phyloP scores from a whole-genome alignment of 345 rosid genomes.

The Combretum micranthum region DNA sequence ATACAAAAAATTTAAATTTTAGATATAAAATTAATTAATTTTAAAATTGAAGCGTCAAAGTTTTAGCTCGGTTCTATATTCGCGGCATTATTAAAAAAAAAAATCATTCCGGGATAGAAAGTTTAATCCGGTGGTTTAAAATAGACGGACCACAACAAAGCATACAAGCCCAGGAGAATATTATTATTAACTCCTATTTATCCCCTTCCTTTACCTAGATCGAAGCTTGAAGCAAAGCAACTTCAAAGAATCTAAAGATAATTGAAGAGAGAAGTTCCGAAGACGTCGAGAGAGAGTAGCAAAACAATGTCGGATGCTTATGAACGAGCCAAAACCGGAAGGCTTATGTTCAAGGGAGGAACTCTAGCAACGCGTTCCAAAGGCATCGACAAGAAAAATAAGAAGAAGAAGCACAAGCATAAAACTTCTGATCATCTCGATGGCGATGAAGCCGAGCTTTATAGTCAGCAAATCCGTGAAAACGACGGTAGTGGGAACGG shows the following conservation, averaged over 20 bases:
- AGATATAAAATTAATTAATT: no score
- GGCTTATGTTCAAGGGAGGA: constrained; percentile 77
- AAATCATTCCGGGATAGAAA: no score
- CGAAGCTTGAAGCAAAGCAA: not conserved
- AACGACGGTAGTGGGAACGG: constrained; percentile 7
- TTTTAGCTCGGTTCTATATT: no score
- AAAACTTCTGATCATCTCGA: constrained; percentile 11
- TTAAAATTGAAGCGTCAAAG: no score
- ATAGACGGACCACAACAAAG: no score
- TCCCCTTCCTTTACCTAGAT: no score
- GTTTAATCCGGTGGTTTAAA: no score
- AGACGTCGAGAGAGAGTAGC: not conserved
- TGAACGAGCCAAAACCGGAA: constrained; percentile 62
- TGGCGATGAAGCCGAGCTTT: constrained; percentile 12
- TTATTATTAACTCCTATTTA: no score
- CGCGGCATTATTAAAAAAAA: no score
- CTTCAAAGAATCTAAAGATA: not conserved
- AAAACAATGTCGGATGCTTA: constrained; percentile 60
- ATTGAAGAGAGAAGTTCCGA: no score
- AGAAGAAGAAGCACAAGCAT: constrained; percentile 36
- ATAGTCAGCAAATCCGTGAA: constrained; percentile 10
- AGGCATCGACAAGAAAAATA: constrained; percentile 57
- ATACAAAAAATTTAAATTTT: no score
- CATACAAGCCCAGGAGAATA: no score
- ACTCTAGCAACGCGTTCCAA: constrained; percentile 52